phyloP scores from a whole-genome alignment of 2,329 filamentous ascomycete genomes.

The Penicillium sp. region DNA sequence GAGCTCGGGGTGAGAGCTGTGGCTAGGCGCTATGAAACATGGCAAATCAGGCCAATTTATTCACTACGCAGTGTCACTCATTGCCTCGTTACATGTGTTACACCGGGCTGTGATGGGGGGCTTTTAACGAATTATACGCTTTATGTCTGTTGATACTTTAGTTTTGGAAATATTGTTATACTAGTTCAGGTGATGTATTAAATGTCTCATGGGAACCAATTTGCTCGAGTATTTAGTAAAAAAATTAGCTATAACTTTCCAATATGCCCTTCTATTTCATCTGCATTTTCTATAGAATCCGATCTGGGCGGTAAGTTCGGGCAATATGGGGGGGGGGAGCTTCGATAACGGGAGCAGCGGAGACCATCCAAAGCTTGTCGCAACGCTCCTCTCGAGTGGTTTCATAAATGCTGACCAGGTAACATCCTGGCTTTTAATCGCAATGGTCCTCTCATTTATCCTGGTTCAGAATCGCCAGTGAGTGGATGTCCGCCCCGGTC shows the following conservation, averaged over 20 bases:
- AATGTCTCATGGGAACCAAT: neutral
- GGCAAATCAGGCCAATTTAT: neutral
- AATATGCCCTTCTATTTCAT: neutral
- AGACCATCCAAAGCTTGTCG: constrained; percentile 18
- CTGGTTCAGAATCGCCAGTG: constrained; percentile 88
- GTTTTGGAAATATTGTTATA: constrained; percentile 7
- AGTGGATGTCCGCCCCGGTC: constrained; percentile 13
- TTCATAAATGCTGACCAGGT: constrained; percentile 22
- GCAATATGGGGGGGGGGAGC: constrained; percentile 31
- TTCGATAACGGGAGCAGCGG: constrained; percentile 27
- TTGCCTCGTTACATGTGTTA: neutral
- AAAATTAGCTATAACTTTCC: neutral
- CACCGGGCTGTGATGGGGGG: neutral
- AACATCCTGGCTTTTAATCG: constrained; percentile 15
- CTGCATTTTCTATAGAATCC: neutral
- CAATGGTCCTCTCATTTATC: constrained; percentile 75
- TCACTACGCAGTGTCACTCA: neutral
- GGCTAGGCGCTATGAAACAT: neutral
- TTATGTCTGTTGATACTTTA: constrained; percentile 19
- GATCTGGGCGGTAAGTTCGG: constrained; percentile 24
- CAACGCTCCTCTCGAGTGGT: constrained; percentile 10
- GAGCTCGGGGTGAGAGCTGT: constrained; percentile 10
- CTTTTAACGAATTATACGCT: constrained; percentile 23
- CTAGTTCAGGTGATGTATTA: neutral
- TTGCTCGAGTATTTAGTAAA: neutral